A percentile compares a stretch with the other conserved stretches of the same genome.
These are phyloP conservation scores for Starmerella sp. DNA, from an alignment of 805 yeast species.

Conservation along the genomic window DNA sequence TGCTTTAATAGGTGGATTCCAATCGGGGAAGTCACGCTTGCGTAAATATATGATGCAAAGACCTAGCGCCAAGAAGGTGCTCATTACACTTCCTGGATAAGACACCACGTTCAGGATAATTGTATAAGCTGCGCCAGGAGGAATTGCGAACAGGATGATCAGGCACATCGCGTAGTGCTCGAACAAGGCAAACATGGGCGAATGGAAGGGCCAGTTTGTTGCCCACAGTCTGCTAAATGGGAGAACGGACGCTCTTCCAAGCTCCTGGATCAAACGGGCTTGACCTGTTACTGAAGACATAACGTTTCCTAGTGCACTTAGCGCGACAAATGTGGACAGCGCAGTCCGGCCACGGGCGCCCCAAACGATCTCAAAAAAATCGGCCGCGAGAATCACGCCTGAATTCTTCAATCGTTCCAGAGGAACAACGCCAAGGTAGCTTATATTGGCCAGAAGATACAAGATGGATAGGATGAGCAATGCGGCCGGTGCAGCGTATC, in stretches of 20 bases:
- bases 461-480: conserved; percentile 47
- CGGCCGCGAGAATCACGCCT: conserved; percentile 63
- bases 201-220: conserved; percentile 54
- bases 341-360: conserved; percentile 63
- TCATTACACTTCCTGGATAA: conserved; percentile 69
- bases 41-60: conserved; percentile 44
- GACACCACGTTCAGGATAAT: conserved; percentile 68
- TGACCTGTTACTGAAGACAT: conserved; percentile 70
- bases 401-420: conserved; percentile 40
- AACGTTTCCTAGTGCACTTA: conserved; percentile 73
- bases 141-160: conserved; percentile 64
- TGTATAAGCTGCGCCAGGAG: conserved; percentile 80
- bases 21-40: conserved; percentile 27
- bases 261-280: conserved; percentile 66
- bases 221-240: conserved; percentile 68
- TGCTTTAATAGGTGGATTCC: conserved; percentile 54
- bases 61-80: conserved; percentile 52
- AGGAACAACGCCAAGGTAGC: conserved; percentile 45
- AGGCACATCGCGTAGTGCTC: conserved; percentile 70
- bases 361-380: conserved; percentile 61
- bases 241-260: conserved; percentile 70
- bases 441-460: conserved; percentile 65
- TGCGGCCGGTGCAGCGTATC: conserved; percentile 65
- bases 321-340: conserved; percentile 66
- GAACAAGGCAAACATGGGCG: conserved; percentile 62